Base-by-base conservation (phyloP, 148 eudicot genomes). In the Fagopyrum esculentum region DNA sequence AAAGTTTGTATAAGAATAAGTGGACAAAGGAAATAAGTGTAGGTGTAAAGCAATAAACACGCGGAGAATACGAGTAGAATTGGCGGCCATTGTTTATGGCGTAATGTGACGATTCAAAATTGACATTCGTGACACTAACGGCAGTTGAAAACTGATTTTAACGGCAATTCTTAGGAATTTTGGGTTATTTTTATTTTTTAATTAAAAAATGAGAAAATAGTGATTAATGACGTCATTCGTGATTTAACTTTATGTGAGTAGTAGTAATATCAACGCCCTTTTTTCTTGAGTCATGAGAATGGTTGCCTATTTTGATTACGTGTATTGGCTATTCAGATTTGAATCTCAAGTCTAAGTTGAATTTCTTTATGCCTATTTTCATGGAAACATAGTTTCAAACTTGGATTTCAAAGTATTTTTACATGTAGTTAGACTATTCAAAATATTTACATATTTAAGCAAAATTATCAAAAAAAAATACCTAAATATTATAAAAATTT, bases 21-120 rank as follows among this genome's bases (percentile, higher is more conserved):
- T 3, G 52, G 52, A 49, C 6, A 55, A 16, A 55, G 59, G 17
- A 55, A 35, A 35, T 2, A 35, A 35, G 59, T 15, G 59, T 55
- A 15, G 59, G 19, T 55, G 19, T 59, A 6, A 59, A 59, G 35
- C 4, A 59, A 9, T 59, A 7, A 8, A 22, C 45, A 63, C 69
- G 69, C 69, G 69, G 69, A 63, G 45, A 5, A 63, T 30, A 9
- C 69, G 44, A 63, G 69, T 63, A 30, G 69, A 61, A n/a, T 61
- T 29, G 4, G 69, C 44, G 69, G 5, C 61, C 29, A 17, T 56
- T 6, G 17, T 59, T 61, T 6, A 15, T 30, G 43, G 26, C 26
- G 26, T 22, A 22, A 22, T 22, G 40, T 61, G 16, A 10, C 12
- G 15, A 29, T 3, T 9, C 15, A 57, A 44, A 22, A 0, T 30